Evolutionary conservation across 768 basidiomycete species (phyloP).

Genomic region (Mycena olivaceomarginata): DNA sequence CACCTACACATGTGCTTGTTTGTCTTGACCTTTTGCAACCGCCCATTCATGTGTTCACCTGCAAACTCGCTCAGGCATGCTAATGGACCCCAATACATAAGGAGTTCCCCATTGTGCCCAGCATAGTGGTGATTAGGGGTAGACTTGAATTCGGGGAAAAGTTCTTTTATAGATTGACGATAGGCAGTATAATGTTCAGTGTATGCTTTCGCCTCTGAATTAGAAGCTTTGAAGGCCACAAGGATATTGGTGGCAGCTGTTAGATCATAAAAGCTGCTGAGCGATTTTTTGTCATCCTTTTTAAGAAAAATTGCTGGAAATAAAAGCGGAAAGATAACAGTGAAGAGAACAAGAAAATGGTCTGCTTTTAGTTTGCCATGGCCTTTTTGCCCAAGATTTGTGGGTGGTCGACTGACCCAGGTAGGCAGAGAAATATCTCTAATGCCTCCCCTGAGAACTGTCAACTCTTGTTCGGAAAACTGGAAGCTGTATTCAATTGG

Average conservation of each 20-base stretch:
- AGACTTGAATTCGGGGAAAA: constrained; percentile 9
- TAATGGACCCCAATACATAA: constrained; percentile 45
- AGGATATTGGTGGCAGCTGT: constrained; percentile 40
- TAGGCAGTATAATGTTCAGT: constrained; percentile 27
- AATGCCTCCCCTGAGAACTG: constrained; percentile 1
- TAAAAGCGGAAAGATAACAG: constrained; percentile 40
- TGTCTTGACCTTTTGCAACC: constrained; percentile 10
- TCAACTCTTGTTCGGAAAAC: background rate
- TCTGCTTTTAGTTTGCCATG: constrained; percentile 50
- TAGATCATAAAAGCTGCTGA: constrained; percentile 35
- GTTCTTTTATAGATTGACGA: background rate
- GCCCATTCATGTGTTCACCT: constrained; percentile 43
- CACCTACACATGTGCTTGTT: too few species aligned
- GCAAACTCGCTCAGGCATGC: constrained; percentile 38
- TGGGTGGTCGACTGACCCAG: constrained; percentile 39
- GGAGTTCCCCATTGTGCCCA: constrained; percentile 23
- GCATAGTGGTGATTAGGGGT: constrained; percentile 43
- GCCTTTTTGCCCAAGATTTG: constrained; percentile 44
- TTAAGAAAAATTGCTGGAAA: constrained; percentile 30
- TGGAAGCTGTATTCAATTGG: background rate
- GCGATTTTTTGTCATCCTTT: background rate
- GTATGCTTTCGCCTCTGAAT: constrained; percentile 32
- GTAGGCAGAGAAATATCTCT: constrained; percentile 33
- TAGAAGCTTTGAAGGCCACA: constrained; percentile 34
- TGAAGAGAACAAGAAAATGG: constrained; percentile 42